Percentiles rank a stretch among this genome's conserved stretches.
Conservation (phyloP, 1,284 basidiomycete species). For the Ganoderma meredithae region DNA sequence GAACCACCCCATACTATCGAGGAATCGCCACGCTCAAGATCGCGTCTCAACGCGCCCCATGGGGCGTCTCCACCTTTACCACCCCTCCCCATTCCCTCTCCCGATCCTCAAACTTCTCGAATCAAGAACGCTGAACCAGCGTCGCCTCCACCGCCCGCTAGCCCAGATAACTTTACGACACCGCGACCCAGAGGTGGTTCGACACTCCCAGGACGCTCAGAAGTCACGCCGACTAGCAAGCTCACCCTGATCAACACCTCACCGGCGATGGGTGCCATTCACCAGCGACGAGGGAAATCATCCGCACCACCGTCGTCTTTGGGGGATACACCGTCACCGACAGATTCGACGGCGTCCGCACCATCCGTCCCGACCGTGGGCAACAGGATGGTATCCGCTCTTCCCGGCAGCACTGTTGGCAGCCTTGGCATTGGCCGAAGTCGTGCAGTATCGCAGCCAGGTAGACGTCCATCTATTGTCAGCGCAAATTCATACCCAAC, state of each 20-base stretch:
- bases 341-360: constrained; percentile 59
- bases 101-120: constrained; percentile 48
- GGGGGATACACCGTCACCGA: constrained; percentile 58
- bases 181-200: constrained; percentile 63
- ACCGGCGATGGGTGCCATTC: constrained; percentile 70
- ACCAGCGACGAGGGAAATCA: constrained; percentile 69
- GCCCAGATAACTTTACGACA: constrained; percentile 46
- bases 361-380: constrained; percentile 49
- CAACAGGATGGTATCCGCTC: constrained; percentile 48
- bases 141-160: constrained; percentile 34
- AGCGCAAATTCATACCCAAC: constrained; percentile 35
- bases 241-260: constrained; percentile 62
- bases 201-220: constrained; percentile 53
- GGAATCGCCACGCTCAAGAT: constrained; percentile 35
- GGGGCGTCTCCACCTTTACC: constrained; percentile 69
- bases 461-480: constrained; percentile 62
- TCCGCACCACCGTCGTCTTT: constrained; percentile 63
- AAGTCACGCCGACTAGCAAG: constrained; percentile 40
- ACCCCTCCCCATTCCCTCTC: constrained; percentile 63
- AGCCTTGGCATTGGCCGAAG: constrained; percentile 52
- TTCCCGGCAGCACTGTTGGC: constrained; percentile 48
- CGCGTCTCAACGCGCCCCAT: constrained; percentile 28
- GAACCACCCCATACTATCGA: constrained; percentile 34
- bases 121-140: constrained; percentile 27
- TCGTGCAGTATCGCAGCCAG: constrained; percentile 75